Conservation (phyloP, 2,329 filamentous ascomycete genomes). For the Cladosporium sp. region DNA sequence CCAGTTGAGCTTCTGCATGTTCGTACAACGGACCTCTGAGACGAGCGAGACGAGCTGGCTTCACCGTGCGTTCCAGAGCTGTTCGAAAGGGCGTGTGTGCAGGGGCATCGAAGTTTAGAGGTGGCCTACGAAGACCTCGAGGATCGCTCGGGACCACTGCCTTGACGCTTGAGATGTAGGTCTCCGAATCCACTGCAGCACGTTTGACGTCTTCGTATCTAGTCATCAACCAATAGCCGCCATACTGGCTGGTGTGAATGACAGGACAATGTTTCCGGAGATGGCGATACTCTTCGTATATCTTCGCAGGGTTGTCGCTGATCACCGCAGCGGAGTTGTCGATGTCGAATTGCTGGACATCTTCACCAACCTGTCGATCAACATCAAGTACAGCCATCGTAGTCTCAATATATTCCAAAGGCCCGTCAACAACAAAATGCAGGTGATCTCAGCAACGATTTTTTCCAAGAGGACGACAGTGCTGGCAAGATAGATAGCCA, state of each 20-base stretch:
- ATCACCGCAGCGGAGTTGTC: conserved; percentile 2
- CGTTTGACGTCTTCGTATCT: conserved; percentile 5
- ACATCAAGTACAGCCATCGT: neutral
- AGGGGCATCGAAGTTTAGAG: conserved; percentile 5
- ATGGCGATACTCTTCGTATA: conserved; percentile 4
- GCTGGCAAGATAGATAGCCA: neutral
- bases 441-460: neutral
- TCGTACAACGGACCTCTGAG: neutral
- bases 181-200: conserved; percentile 1
- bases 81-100: conserved; percentile 3
- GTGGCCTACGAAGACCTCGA: conserved; percentile 1
- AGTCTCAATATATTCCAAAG: neutral
- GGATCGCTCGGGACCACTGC: conserved; percentile 3
- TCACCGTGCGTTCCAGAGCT: neutral
- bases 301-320: neutral
- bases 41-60: neutral
- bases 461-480: neutral
- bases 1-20: neutral
- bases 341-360: neutral
- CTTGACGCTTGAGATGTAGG: conserved; percentile 3
- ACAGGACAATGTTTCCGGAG: neutral
- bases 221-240: conserved; percentile 5
- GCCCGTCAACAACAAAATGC: neutral
- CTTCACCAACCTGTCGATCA: neutral
- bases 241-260: conserved; percentile 3